Conservation (phyloP, 768 basidiomycete species). For the Trametes villosa region DNA sequence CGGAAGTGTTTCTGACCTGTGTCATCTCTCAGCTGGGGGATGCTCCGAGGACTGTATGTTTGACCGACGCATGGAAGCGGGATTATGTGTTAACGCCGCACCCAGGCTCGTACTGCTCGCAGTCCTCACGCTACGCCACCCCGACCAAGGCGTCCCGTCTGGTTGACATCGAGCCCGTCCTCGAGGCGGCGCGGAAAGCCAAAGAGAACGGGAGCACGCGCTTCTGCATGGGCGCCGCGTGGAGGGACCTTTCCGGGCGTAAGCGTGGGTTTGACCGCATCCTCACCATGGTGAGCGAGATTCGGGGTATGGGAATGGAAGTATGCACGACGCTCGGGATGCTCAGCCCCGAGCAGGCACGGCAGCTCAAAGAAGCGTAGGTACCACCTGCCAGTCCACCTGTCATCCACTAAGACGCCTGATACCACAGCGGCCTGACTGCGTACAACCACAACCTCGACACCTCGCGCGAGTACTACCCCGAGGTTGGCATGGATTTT, state of each 20-base stretch:
- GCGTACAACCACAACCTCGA: slow-evolving; percentile 99
- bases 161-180: slow-evolving; percentile 87
- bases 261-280: slow-evolving; percentile 95
- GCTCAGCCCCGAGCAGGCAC: slow-evolving; percentile 92
- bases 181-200: slow-evolving; percentile 90
- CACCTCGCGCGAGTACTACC: slow-evolving; percentile 96
- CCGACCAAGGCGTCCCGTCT: slow-evolving; percentile 87
- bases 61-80: not conserved
- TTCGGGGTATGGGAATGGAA: slow-evolving; percentile 97
- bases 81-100: slow-evolving; percentile 16
- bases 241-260: slow-evolving; percentile 91
- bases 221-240: slow-evolving; percentile 99
- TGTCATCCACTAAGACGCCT: slow-evolving; percentile 8
- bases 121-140: slow-evolving; percentile 92
- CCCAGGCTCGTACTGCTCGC: slow-evolving; percentile 94
- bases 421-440: slow-evolving; percentile 71
- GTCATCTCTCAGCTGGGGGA: slow-evolving; percentile 71
- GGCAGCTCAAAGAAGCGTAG: slow-evolving; percentile 90
- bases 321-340: slow-evolving; percentile 99
- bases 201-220: slow-evolving; percentile 96
- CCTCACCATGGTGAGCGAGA: slow-evolving; percentile 86
- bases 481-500: slow-evolving; percentile 57
- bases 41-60: slow-evolving; percentile 92
- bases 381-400: slow-evolving; percentile 32
- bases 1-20: slow-evolving; percentile 12